Evolutionary conservation across 345 rosid species (phyloP).

Genomic region (Hypericum perforatum): DNA sequence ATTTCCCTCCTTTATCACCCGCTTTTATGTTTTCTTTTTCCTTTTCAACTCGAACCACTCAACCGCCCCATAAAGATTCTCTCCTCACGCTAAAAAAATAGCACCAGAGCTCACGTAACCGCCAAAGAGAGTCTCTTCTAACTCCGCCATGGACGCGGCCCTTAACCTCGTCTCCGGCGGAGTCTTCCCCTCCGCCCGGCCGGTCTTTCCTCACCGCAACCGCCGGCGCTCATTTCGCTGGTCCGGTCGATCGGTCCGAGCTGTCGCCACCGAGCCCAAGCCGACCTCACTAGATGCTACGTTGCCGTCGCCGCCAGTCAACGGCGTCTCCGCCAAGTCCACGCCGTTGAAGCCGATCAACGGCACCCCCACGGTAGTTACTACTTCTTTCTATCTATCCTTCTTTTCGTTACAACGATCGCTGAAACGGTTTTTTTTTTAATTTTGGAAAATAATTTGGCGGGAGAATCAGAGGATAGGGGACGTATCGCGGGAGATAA

Average conservation of each 20-base stretch:
- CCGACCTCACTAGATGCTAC: slow-evolving; percentile 35
- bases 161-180: slow-evolving; percentile 52
- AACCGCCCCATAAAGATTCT: too few species aligned
- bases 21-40: too few species aligned
- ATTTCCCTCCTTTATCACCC: not conserved
- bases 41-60: too few species aligned
- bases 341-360: slow-evolving; percentile 34
- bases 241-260: slow-evolving; percentile 26
- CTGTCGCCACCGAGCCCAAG: slow-evolving; percentile 71
- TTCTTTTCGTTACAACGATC: not conserved
- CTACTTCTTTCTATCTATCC: not conserved
- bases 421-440: not conserved
- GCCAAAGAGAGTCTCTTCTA: too few species aligned
- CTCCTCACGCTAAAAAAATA: too few species aligned
- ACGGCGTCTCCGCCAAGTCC: slow-evolving; percentile 13
- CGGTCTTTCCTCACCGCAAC: slow-evolving; percentile 17
- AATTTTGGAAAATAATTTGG: not conserved
- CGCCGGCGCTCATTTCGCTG: slow-evolving; percentile 22
- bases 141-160: slow-evolving; percentile 42
- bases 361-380: slow-evolving; percentile 50
- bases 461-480: slow-evolving; percentile 50
- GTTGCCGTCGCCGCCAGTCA: slow-evolving; percentile 18
- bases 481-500: slow-evolving; percentile 81
- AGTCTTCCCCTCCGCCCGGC: slow-evolving; percentile 25
- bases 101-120: too few species aligned